phyloP scores from a whole-genome alignment of 257 asterid genomes.

The Jacaranda mimosifolia region DNA sequence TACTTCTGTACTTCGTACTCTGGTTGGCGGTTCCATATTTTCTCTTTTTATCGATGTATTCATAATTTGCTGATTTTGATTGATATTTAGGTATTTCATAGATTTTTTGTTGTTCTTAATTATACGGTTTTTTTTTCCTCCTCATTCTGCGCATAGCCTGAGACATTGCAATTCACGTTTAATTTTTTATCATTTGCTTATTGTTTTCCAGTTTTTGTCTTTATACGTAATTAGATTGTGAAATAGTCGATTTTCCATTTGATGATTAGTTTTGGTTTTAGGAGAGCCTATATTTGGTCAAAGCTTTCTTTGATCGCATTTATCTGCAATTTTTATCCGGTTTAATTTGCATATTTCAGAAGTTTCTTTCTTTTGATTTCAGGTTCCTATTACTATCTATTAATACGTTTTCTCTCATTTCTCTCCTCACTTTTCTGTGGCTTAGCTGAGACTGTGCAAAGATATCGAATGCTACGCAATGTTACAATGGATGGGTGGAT shows the following conservation, averaged over 20 bases:
- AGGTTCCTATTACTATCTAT: neutral
- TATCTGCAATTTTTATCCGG: neutral
- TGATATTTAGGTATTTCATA: neutral
- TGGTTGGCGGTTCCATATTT: neutral
- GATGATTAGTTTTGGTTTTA: neutral
- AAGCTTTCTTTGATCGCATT: neutral
- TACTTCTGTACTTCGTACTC: neutral
- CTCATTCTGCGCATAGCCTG: neutral
- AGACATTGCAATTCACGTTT: neutral
- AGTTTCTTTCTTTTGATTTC: neutral
- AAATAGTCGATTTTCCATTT: neutral
- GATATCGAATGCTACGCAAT: slow-evolving; percentile 40
- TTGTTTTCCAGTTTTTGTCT: slow-evolving; percentile 1
- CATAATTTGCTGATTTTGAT: neutral
- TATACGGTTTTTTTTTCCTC: neutral
- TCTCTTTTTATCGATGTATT: neutral
- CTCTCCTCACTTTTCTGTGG: slow-evolving; percentile 28
- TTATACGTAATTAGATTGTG: neutral
- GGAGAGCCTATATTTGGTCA: neutral
- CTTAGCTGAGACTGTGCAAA: slow-evolving; percentile 30
- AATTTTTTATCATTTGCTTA: neutral
- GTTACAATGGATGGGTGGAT: slow-evolving; percentile 99
- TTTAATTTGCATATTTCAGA: slow-evolving; percentile 1
- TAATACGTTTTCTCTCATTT: slow-evolving; percentile 15
- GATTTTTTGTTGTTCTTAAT: neutral